Base-by-base conservation (phyloP, 441 rosid species). In the Syzygium syzygioides region DNA sequence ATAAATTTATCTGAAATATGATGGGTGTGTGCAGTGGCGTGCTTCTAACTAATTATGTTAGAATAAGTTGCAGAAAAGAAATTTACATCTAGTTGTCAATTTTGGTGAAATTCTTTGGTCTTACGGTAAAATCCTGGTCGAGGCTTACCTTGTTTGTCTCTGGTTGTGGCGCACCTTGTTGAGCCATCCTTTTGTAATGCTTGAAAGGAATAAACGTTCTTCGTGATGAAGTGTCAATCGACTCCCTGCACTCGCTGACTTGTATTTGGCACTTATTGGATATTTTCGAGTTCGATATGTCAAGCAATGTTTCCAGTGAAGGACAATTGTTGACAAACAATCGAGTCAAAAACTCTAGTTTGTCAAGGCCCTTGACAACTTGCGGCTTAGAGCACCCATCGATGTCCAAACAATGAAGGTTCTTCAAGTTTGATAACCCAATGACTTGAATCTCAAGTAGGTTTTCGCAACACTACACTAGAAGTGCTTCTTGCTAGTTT, bases 381-480 rank as follows among this genome's bases (percentile, higher is more conserved):
- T 0, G 18, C 4, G 28, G 4, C 68, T 1, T 14, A 60, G 2
- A 6, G 68, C 34, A 60, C 0, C 3, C 0, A 60, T 1, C 0
- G 66, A 60, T 28, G 9, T 0, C 0, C 32, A 60, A 13, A 3
- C 0, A 0, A 0, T 0, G 4, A 60, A 60, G 68, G 68, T 28
- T 60, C 68, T 60, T 28, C 18, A 6, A 28, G 68, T n/a, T n/a
- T 2, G 34, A 28, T 28, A 60, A 37, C 5, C 41, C 34, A 0
- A 60, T 28, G 32, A 60, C 68, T 60, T n/a, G 68, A 60, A 60
- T 60, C 68, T 60, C 68, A 60, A 60, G 0, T 60, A 60, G 68
- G 34, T 28, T 14, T 28, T 1, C 0, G 18, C 68, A 14, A 0
- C 4, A 0, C 15, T 0, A 0, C 68, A 28, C 14, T 0, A 13